phyloP scores from a whole-genome alignment of 2,329 filamentous ascomycete genomes.

The Curvularia hawaiiensis region DNA sequence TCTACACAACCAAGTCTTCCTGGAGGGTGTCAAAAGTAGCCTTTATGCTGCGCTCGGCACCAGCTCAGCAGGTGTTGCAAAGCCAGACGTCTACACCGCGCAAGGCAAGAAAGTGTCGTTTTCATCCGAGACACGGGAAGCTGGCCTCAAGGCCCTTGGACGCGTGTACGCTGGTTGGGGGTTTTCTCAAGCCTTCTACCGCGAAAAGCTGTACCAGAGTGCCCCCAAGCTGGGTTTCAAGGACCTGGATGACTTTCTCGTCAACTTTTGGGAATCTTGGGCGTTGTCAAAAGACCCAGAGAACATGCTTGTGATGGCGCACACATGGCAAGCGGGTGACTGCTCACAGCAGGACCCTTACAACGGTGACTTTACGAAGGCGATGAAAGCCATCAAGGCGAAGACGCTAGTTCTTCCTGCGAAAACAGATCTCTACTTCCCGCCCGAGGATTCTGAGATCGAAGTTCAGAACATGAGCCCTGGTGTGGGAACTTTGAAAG shows the following conservation, averaged over 20 bases:
- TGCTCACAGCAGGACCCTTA: constrained; percentile 72
- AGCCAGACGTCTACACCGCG: constrained; percentile 33
- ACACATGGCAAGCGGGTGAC: constrained; percentile 79
- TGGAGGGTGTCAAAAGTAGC: constrained; percentile 67
- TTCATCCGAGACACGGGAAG: constrained; percentile 58
- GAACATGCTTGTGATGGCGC: constrained; percentile 74
- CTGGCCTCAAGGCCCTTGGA: constrained; percentile 71
- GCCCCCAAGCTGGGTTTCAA: constrained; percentile 63
- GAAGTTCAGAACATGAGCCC: constrained; percentile 69
- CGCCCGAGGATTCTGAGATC: constrained; percentile 77
- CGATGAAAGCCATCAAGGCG: constrained; percentile 70
- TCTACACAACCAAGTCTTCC: constrained; percentile 70
- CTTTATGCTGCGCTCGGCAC: constrained; percentile 63
- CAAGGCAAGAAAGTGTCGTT: constrained; percentile 48
- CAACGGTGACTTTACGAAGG: constrained; percentile 66
- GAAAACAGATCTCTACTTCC: constrained; percentile 81
- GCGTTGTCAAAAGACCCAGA: constrained; percentile 75
- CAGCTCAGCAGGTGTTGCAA: constrained; percentile 56
- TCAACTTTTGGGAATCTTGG: constrained; percentile 78
- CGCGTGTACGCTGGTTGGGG: constrained; percentile 82
- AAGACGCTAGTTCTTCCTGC: constrained; percentile 72
- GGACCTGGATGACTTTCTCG: constrained; percentile 74
- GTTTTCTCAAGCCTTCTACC: constrained; percentile 79
- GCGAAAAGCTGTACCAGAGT: constrained; percentile 70
- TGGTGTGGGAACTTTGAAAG: constrained; percentile 59